Evolutionary conservation across 176 grass and related monocot genomes (phyloP), one percentile per base, ranked within the genome.

Genomic region (Poa annua): DNA sequence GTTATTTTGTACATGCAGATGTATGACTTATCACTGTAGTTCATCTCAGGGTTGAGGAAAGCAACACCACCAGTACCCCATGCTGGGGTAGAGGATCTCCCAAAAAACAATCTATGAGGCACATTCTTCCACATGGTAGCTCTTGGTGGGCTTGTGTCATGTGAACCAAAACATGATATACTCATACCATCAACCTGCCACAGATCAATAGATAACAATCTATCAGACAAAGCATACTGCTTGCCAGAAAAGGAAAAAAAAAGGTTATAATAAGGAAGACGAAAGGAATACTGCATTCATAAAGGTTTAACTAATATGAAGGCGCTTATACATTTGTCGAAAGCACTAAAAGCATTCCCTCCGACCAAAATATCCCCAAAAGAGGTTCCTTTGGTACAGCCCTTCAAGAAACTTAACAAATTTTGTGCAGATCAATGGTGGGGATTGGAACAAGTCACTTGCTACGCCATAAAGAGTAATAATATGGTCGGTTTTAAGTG

Each of bases 1-100:
- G 96, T 95, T 89, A 98, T 93, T 84, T 93, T 98, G 75, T 98
- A 95, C 88, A 98, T 95, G 89, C 85, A 93, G 65, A 98, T 42
- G 81, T 92, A 86, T 42, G 91, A 86, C 57, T 79, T 90, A 35
- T 89, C 91, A n/a, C 63, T 83, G 73, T 85, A 56, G 86, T 85
- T 83, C 42, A 56, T 93, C 84, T 91, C 87, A 52, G 96, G 96
- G 76, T 90, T 82, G 61, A 98, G 91, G 78, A 90, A 98, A 77
- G 93, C 96, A 88, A 89, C 91, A 83, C 96, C 96, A 56, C 96
- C 96, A 69, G 72, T 76, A 65, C 96, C 96, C 96, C 96, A 98
- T 45, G 73, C 75, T 82, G 6, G 53, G 66, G 86, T 90, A 74
- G 38, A 80, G 33, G 87, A 80, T 82, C 96, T 93, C 66, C 91